Evolutionary conservation across 148 eudicot genomes (phyloP).

Genomic region (Cornus kousa): DNA sequence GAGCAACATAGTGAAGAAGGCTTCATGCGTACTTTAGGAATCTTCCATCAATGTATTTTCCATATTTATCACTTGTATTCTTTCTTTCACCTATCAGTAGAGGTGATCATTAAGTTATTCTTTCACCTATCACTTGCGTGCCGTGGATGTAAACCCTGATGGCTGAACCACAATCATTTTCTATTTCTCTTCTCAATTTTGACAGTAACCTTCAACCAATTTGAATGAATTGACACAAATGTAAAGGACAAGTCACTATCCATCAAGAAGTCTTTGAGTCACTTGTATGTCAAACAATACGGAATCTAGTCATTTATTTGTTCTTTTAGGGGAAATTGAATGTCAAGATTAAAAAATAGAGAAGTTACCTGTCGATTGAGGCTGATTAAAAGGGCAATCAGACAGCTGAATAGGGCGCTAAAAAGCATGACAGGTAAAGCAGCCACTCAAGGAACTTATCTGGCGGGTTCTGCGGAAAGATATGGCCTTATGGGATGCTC

Average conservation of each 20-base stretch:
- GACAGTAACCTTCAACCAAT: background rate
- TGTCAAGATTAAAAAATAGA: background rate
- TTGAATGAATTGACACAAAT: background rate
- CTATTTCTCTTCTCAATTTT: no score
- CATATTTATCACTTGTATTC: no score
- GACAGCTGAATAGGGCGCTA: conserved; percentile 19
- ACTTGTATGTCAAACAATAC: background rate
- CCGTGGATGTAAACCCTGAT: no score
- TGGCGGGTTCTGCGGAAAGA: conserved; percentile 56
- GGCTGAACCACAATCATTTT: no score
- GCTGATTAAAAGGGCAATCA: background rate
- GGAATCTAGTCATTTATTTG: background rate
- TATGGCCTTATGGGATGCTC: conserved; percentile 38
- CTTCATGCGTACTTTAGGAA: background rate
- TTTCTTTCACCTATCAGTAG: no score
- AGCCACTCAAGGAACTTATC: conserved; percentile 75
- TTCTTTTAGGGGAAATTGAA: no score
- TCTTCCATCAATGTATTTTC: no score
- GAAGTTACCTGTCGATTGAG: conserved; percentile 15
- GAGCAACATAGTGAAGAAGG: background rate
- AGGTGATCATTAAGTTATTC: no score
- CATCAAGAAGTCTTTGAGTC: background rate
- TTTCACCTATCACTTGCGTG: no score
- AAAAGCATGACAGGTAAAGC: conserved; percentile 91
- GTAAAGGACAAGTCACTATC: background rate